These are phyloP conservation scores for Coriaria nepalensis DNA, from an alignment of 306 rosid genomes.

Conservation along the genomic window DNA sequence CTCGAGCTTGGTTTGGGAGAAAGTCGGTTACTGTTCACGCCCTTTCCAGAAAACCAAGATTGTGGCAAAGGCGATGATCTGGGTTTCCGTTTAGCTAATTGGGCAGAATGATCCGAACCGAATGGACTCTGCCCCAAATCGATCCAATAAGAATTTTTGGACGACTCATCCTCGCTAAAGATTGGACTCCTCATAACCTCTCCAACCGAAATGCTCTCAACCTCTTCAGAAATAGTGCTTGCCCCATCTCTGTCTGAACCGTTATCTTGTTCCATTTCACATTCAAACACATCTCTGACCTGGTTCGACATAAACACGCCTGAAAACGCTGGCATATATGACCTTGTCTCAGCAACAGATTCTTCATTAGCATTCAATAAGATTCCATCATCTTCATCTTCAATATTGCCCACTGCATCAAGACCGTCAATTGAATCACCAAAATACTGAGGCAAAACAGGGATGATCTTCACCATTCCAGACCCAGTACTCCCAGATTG, in stretches of 20 bases:
- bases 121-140: conserved; percentile 94
- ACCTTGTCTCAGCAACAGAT: conserved; percentile 20
- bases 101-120: conserved; percentile 62
- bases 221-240: conserved; percentile 89
- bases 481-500: conserved; percentile 83
- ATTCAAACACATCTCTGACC: conserved; percentile 84
- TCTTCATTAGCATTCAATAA: conserved; percentile 15
- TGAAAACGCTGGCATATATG: conserved; percentile 83
- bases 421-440: conserved; percentile 80
- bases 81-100: conserved; percentile 37
- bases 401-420: conserved; percentile 37
- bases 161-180: conserved; percentile 93
- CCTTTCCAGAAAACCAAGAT: conserved; percentile 58
- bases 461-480: conserved; percentile 92
- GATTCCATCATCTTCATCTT: conserved; percentile 44
- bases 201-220: conserved; percentile 80
- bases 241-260: conserved; percentile 93
- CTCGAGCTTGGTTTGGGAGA: conserved; percentile 56
- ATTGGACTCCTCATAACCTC: conserved; percentile 96
- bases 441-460: conserved; percentile 67
- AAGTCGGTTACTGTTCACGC: conserved; percentile 25
- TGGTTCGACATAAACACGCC: conserved; percentile 82
- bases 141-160: conserved; percentile 84
- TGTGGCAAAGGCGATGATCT: conserved; percentile 60
- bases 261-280: conserved; percentile 79